Evolutionary conservation across 1,139 yeast genomes (phyloP).

Genomic region (Yamadazyma siamensis): DNA sequence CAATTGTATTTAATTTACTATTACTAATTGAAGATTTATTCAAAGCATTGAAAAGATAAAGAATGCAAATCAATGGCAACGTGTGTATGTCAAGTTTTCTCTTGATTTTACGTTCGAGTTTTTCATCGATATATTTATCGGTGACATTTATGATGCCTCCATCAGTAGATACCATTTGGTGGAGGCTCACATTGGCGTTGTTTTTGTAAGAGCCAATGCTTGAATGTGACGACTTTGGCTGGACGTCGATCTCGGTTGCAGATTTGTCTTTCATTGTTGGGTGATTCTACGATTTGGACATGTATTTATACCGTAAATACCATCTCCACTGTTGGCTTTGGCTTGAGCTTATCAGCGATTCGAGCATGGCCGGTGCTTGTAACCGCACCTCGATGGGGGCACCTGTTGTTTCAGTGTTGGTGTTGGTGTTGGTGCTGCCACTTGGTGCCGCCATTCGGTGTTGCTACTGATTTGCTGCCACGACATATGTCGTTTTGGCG

Average conservation of each 20-base stretch:
- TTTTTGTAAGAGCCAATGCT: conserved; percentile 4
- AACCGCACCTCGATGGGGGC: conserved; percentile 1
- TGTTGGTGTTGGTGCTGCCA: no score
- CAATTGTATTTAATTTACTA: conserved; percentile 26
- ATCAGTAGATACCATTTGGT: conserved; percentile 16
- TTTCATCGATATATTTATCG: conserved; percentile 12
- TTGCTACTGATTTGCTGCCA: no score
- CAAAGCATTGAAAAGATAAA: conserved; percentile 28
- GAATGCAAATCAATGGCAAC: conserved; percentile 23
- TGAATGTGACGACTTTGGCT: conserved; percentile 9
- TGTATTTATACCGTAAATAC: no score
- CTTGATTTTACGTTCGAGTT: conserved; percentile 22
- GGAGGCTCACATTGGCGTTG: conserved; percentile 12
- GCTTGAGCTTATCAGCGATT: neutral
- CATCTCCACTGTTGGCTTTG: neutral
- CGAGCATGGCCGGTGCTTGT: neutral
- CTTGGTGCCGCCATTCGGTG: no score
- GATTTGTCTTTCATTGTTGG: conserved; percentile 6
- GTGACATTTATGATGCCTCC: conserved; percentile 12
- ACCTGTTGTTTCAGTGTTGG: neutral
- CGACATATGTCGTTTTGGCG: no score
- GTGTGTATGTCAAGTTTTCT: conserved; percentile 34
- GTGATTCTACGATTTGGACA: neutral
- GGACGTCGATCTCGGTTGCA: conserved; percentile 9
- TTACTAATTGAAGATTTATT: conserved; percentile 27